These are phyloP conservation scores for Sugiyamaella grinbergsii DNA, from an alignment of 1,139 yeast genomes.

Conservation along the genomic window DNA sequence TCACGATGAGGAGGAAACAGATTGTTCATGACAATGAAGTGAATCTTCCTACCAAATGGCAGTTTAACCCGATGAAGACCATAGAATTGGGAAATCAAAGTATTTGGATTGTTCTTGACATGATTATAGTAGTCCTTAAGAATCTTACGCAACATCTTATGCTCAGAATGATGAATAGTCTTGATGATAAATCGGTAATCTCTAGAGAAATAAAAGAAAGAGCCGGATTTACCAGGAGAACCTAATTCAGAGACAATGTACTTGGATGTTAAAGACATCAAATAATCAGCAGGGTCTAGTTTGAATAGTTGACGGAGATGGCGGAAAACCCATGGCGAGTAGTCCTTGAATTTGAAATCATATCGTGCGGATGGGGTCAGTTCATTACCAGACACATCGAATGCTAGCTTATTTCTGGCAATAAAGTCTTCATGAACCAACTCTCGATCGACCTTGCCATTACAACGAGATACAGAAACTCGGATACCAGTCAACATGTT, in stretches of 20 bases:
- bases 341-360: constrained; percentile 96
- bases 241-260: constrained; percentile 90
- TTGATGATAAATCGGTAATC: constrained; percentile 94
- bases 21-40: constrained; percentile 95
- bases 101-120: constrained; percentile 81
- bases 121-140: constrained; percentile 78
- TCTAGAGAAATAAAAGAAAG: constrained; percentile 91
- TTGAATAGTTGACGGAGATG: constrained; percentile 79
- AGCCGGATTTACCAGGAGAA: constrained; percentile 96
- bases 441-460: constrained; percentile 77
- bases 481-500: constrained; percentile 97
- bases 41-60: constrained; percentile 83
- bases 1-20: constrained; percentile 93
- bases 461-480: constrained; percentile 87
- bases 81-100: constrained; percentile 88
- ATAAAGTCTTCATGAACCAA: constrained; percentile 70
- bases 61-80: constrained; percentile 93
- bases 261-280: constrained; percentile 88
- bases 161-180: constrained; percentile 93
- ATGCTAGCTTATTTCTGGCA: constrained; percentile 74
- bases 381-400: constrained; percentile 86
- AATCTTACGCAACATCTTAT: constrained; percentile 73
- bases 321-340: constrained; percentile 91
- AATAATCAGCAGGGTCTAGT: constrained; percentile 92
- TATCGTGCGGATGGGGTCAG: constrained; percentile 90